A percentile compares a stretch with the other conserved stretches of the same genome.
These are phyloP conservation scores for Bipolaris zeicola DNA, from an alignment of 2,329 filamentous ascomycete genomes.

Conservation along the genomic window DNA sequence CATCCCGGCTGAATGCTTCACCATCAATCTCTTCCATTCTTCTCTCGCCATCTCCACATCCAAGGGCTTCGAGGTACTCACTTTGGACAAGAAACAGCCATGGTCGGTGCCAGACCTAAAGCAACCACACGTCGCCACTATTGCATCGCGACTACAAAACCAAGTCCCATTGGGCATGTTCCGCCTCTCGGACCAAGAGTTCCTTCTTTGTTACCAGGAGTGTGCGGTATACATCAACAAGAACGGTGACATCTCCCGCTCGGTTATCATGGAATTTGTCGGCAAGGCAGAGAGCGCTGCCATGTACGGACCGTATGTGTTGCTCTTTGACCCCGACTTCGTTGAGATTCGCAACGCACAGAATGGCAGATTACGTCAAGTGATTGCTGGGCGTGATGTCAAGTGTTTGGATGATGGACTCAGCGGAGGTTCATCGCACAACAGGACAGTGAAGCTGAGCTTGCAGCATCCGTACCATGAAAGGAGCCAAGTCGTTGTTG, in stretches of 20 bases:
- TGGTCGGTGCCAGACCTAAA: constrained; percentile 91
- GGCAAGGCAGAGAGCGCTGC: constrained; percentile 86
- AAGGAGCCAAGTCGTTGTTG: constrained; percentile 84
- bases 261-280: constrained; percentile 98
- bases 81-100: constrained; percentile 94
- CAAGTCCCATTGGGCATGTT: constrained; percentile 96
- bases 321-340: constrained; percentile 95
- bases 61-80: constrained; percentile 93
- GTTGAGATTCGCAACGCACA: constrained; percentile 97
- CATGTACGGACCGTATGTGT: constrained; percentile 86
- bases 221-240: constrained; percentile 98
- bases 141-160: constrained; percentile 79
- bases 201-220: constrained; percentile 91
- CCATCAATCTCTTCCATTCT: constrained; percentile 93
- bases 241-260: constrained; percentile 91
- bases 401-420: constrained; percentile 78
- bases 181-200: constrained; percentile 77
- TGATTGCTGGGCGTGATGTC: constrained; percentile 90
- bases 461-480: constrained; percentile 92
- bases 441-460: constrained; percentile 86
- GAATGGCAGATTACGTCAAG: constrained; percentile 90
- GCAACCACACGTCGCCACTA: constrained; percentile 77
- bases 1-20: constrained; percentile 92
- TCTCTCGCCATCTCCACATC: constrained; percentile 90
- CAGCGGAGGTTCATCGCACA: constrained; percentile 45